Percentiles rank a stretch among this genome's conserved stretches.
Conservation (phyloP, 148 eudicot genomes). For the Spergularia marina region DNA sequence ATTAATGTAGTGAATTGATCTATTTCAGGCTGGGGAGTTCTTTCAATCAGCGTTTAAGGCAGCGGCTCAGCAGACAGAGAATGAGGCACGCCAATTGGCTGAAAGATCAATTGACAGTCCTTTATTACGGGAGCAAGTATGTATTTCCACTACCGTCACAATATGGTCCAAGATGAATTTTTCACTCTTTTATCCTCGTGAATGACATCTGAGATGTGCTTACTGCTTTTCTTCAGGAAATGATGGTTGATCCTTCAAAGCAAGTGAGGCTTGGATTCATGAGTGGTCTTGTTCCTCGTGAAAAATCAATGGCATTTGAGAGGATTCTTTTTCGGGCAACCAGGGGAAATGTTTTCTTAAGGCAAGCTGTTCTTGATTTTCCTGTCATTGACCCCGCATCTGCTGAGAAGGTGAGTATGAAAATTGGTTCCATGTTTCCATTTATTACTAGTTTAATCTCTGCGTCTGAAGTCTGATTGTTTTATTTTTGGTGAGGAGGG, state of each 20-base stretch:
- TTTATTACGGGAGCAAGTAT: slow-evolving; percentile 67
- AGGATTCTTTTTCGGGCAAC: slow-evolving; percentile 80
- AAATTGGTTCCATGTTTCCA: neutral
- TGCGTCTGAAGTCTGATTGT: no score
- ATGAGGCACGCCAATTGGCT: slow-evolving; percentile 42
- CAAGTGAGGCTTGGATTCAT: slow-evolving; percentile 72
- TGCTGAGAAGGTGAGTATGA: slow-evolving; percentile 54
- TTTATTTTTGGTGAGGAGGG: neutral
- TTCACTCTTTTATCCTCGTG: neutral
- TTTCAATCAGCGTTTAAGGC: slow-evolving; percentile 67
- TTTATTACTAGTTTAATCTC: neutral
- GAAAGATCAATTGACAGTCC: slow-evolving; percentile 79
- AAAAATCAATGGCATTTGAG: slow-evolving; percentile 78
- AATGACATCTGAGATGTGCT: neutral
- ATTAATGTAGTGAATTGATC: neutral
- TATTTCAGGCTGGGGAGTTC: slow-evolving; percentile 64
- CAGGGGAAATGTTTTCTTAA: slow-evolving; percentile 74
- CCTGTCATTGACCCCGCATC: slow-evolving; percentile 71
- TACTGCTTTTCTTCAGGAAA: slow-evolving; percentile 41
- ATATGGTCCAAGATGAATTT: neutral
- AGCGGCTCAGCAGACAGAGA: slow-evolving; percentile 50
- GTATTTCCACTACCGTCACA: neutral
- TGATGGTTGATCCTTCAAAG: slow-evolving; percentile 56
- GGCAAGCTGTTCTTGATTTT: slow-evolving; percentile 58
- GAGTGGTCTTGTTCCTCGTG: slow-evolving; percentile 75